Evolutionary conservation across 2,329 filamentous ascomycete species (phyloP).

Genomic region (Periconia macrospinosa): DNA sequence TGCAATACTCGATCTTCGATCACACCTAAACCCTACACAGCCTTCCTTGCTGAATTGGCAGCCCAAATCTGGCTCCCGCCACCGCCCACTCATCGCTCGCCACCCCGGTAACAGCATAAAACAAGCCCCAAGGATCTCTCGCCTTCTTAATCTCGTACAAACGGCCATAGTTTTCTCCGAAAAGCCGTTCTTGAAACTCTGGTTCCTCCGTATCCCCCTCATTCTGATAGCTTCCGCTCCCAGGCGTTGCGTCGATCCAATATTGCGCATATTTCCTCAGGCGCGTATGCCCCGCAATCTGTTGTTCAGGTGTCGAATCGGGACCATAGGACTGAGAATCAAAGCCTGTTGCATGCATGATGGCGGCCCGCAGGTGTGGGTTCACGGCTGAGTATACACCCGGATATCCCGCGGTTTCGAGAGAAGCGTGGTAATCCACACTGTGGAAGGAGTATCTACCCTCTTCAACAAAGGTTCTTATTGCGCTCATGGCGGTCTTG

Average conservation of each 20-base stretch:
- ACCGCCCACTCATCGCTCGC: slow-evolving; percentile 29
- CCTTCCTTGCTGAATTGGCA: slow-evolving; percentile 30
- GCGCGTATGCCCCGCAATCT: slow-evolving; percentile 23
- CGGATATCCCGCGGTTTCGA: slow-evolving; percentile 26
- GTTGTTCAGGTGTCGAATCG: slow-evolving; percentile 17
- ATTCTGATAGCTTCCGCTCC: slow-evolving; percentile 40
- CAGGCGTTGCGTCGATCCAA: slow-evolving; percentile 24
- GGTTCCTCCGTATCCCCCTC: slow-evolving; percentile 33
- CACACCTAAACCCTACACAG: slow-evolving; percentile 18
- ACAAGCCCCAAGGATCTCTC: slow-evolving; percentile 29
- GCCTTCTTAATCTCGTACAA: slow-evolving; percentile 23
- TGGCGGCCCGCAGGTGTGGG: slow-evolving; percentile 22
- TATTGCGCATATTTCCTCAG: slow-evolving; percentile 25
- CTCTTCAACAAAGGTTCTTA: slow-evolving; percentile 27
- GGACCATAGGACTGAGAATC: slow-evolving; percentile 23
- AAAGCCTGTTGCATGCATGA: slow-evolving; percentile 31
- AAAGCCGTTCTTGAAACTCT: slow-evolving; percentile 28
- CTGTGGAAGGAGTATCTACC: slow-evolving; percentile 30
- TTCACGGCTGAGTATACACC: slow-evolving; percentile 24
- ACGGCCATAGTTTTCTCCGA: slow-evolving; percentile 26
- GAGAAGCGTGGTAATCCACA: slow-evolving; percentile 28
- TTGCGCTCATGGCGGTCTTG: slow-evolving; percentile 19
- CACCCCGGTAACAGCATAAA: slow-evolving; percentile 30
- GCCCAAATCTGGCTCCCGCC: slow-evolving; percentile 18
- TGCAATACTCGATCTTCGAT: too few relatives aligned